A percentile compares a stretch with the other conserved stretches of the same genome.
phyloP scores from a whole-genome alignment of 805 yeast species.

The Groenewaldozyma salmanticensis region DNA sequence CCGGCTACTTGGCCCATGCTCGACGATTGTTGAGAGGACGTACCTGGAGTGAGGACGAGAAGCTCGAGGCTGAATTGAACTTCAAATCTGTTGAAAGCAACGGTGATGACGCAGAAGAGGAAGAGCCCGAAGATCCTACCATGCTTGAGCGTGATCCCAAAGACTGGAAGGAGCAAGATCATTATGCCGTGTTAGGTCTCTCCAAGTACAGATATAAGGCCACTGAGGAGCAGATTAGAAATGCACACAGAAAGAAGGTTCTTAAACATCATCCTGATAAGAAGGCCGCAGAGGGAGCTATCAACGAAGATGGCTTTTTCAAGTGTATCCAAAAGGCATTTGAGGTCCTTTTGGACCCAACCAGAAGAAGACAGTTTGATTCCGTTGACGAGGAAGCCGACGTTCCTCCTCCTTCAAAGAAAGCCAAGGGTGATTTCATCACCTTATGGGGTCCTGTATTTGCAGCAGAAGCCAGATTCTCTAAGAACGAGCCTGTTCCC shows the following conservation, averaged over 20 bases:
- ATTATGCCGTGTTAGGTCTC: conserved; percentile 92
- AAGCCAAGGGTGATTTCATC: conserved; percentile 64
- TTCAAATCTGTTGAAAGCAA: conserved; percentile 62
- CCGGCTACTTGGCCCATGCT: conserved; percentile 91
- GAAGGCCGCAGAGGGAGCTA: conserved; percentile 81
- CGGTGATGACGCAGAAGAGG: conserved; percentile 37
- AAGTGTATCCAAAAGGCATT: conserved; percentile 96
- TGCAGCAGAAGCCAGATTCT: conserved; percentile 83
- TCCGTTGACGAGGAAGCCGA: conserved; percentile 88
- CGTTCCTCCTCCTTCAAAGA: conserved; percentile 66
- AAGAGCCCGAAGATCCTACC: conserved; percentile 62
- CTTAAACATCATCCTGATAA: conserved; percentile 97
- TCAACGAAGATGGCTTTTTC: conserved; percentile 87
- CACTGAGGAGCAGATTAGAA: conserved; percentile 83
- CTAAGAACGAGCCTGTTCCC: conserved; percentile 86
- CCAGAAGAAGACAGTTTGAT: conserved; percentile 86
- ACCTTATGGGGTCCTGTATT: conserved; percentile 92
- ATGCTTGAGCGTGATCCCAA: conserved; percentile 87
- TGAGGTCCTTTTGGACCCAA: conserved; percentile 78
- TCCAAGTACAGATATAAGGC: conserved; percentile 87
- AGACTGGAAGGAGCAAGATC: conserved; percentile 96
- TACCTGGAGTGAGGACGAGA: conserved; percentile 97
- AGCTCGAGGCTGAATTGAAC: conserved; percentile 82
- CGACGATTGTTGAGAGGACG: conserved; percentile 93
- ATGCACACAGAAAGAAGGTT: conserved; percentile 95